Conservation (phyloP, 768 basidiomycete species). For the Gelatoporia subvermispora region DNA sequence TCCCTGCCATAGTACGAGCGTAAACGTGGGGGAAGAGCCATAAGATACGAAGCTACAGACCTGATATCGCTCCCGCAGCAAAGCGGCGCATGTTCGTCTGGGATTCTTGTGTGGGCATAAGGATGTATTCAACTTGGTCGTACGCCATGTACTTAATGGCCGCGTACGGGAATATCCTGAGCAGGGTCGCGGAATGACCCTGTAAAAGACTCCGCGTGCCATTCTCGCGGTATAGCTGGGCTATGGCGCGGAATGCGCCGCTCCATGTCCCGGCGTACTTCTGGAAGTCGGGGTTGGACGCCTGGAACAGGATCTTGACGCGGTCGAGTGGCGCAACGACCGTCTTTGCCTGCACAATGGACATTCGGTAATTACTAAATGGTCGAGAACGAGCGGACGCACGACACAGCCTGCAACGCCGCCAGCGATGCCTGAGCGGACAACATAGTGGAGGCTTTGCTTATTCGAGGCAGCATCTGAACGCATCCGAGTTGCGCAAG, state of each 20-base stretch:
- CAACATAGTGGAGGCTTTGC: conserved; percentile 23
- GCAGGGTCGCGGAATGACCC: conserved; percentile 92
- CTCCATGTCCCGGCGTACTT: conserved; percentile 91
- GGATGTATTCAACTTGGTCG: conserved; percentile 75
- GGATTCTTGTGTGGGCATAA: conserved; percentile 79
- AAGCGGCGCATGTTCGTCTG: conserved; percentile 82
- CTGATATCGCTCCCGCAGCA: conserved; percentile 81
- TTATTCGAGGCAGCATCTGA: conserved; percentile 40
- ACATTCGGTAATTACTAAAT: conserved; percentile 9
- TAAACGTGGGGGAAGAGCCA: background rate
- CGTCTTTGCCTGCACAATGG: conserved; percentile 71
- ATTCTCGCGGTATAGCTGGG: conserved; percentile 58
- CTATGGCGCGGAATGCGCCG: conserved; percentile 75
- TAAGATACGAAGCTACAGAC: conserved; percentile 36
- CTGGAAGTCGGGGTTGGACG: conserved; percentile 90
- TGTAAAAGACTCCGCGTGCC: conserved; percentile 85
- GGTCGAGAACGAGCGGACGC: conserved; percentile 29
- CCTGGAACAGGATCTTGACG: conserved; percentile 98
- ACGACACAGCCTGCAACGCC: conserved; percentile 93
- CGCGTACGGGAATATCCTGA: conserved; percentile 95
- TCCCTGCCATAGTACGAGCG: conserved; percentile 41
- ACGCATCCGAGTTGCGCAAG: conserved; percentile 58
- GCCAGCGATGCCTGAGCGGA: conserved; percentile 87
- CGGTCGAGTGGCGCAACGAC: conserved; percentile 93
- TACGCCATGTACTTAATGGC: conserved; percentile 97